A percentile compares a stretch with the other conserved stretches of the same genome.
phyloP scores from a whole-genome alignment of 257 asterid genomes.

The Scutellaria galericulata region DNA sequence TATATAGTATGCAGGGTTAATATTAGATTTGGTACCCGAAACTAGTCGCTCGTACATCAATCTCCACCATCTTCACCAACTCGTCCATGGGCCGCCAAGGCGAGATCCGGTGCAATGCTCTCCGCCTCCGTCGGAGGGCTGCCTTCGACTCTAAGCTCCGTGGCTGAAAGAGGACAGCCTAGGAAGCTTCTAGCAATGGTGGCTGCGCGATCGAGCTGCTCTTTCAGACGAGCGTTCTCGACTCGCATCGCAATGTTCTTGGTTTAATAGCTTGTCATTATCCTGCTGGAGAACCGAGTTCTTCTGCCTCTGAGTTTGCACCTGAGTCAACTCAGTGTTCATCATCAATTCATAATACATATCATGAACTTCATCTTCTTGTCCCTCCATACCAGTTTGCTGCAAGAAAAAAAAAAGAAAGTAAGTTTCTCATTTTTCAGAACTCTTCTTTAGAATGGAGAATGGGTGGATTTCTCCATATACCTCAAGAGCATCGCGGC shows the following conservation, averaged over 20 bases:
- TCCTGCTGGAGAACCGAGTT: conserved; percentile 61
- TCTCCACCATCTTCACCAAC: conserved; percentile 70
- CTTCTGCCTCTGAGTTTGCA: conserved; percentile 66
- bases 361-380: too few species aligned
- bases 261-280: conserved; percentile 60
- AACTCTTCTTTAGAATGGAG: too few species aligned
- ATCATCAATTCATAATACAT: too few species aligned
- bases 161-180: conserved; percentile 51
- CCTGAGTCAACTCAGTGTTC: conserved; percentile 32
- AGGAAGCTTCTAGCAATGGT: conserved; percentile 50
- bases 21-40: too few species aligned
- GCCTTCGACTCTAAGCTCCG: conserved; percentile 77
- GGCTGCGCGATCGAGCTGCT: conserved; percentile 33
- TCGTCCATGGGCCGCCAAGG: conserved; percentile 84
- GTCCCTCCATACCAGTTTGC: too few species aligned
- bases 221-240: conserved; percentile 61
- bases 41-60: conserved; percentile 31
- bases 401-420: too few species aligned
- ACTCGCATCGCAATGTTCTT: conserved; percentile 60
- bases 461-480: too few species aligned
- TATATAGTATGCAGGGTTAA: too few species aligned
- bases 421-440: too few species aligned
- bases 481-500: too few species aligned
- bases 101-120: conserved; percentile 31
- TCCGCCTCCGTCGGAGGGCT: conserved; percentile 41